Conservation (phyloP, 2,329 filamentous ascomycete species). For the Fonsecaea pugnacius region DNA sequence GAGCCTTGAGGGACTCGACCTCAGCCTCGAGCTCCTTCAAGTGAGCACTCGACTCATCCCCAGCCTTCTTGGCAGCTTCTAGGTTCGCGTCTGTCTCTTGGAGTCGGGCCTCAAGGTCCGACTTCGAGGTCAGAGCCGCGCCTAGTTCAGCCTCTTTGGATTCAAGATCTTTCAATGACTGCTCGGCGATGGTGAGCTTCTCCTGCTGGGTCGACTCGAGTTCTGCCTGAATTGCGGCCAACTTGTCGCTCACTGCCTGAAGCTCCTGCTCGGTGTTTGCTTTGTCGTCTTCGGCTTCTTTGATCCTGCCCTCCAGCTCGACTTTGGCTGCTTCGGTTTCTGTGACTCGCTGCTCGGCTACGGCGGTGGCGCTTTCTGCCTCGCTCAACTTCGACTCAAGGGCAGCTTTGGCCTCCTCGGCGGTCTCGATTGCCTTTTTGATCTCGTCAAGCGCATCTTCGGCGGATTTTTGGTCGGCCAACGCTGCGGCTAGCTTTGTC, state of each 20-base stretch:
- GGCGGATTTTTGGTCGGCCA: slow-evolving; percentile 10
- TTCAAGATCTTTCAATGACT: slow-evolving; percentile 19
- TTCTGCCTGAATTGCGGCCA: slow-evolving; percentile 14
- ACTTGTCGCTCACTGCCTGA: slow-evolving; percentile 6
- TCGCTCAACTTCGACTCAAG: slow-evolving; percentile 12
- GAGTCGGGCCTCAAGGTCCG: slow-evolving; percentile 17
- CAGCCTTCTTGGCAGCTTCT: slow-evolving; percentile 16
- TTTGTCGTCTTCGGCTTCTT: slow-evolving; percentile 20
- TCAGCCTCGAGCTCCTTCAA: slow-evolving; percentile 25
- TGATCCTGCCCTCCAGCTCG: slow-evolving; percentile 18
- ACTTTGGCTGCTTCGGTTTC: slow-evolving; percentile 18
- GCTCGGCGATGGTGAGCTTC: slow-evolving; percentile 11
- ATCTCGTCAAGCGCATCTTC: slow-evolving; percentile 20
- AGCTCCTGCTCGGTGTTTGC: slow-evolving; percentile 16
- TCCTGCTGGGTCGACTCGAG: slow-evolving; percentile 15
- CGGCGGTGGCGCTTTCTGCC: slow-evolving; percentile 9
- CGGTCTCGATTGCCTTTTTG: slow-evolving; percentile 7
- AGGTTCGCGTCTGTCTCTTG: slow-evolving; percentile 24
- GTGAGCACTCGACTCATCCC: slow-evolving; percentile 7
- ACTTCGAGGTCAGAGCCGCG: slow-evolving; percentile 15
- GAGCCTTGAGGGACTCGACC: slow-evolving; percentile 22
- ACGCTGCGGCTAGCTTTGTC: slow-evolving; percentile 10
- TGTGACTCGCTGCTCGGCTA: slow-evolving; percentile 13
- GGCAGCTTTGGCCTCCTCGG: slow-evolving; percentile 14
- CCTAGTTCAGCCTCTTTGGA: slow-evolving; percentile 20